Conservation (phyloP, 164 flowering plant genomes). For the Kingdonia uniflora region DNA sequence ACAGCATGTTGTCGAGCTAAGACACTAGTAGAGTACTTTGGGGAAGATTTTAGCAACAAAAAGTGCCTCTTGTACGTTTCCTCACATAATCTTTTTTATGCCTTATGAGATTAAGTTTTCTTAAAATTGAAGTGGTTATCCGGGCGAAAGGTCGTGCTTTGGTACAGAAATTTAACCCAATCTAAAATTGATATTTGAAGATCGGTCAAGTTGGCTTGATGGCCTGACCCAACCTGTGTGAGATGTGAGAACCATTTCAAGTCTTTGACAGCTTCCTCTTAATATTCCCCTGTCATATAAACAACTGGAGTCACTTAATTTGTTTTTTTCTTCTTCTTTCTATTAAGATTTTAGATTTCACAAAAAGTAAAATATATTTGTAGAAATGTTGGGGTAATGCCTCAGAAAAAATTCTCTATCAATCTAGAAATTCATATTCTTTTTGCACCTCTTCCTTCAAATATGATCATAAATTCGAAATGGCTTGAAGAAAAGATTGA, state of each 20-base stretch:
- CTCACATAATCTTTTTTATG: conserved; percentile 8
- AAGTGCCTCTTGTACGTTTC: conserved; percentile 62
- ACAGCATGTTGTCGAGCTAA: conserved; percentile 74
- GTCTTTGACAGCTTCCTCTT: background rate
- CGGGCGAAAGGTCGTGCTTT: too few relatives aligned
- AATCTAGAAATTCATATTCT: too few relatives aligned
- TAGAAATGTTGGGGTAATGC: too few relatives aligned
- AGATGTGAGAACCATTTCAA: background rate
- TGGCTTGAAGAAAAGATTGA: too few relatives aligned
- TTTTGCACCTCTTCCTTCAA: too few relatives aligned
- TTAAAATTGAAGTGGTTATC: background rate
- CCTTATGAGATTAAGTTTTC: background rate
- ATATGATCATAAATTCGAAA: too few relatives aligned
- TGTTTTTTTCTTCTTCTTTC: too few relatives aligned
- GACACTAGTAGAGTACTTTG: conserved; percentile 77
- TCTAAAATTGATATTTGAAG: background rate
- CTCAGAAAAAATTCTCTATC: too few relatives aligned
- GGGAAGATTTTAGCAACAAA: conserved; percentile 45
- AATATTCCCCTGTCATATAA: background rate
- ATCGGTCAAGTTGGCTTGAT: background rate
- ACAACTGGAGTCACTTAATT: background rate
- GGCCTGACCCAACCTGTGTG: background rate
- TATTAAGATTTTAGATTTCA: too few relatives aligned
- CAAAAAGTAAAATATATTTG: too few relatives aligned
- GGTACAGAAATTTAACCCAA: too few relatives aligned